A percentile compares a stretch with the other conserved stretches of the same genome.
Conservation (phyloP, 1,139 yeast species). For the Hansenula lynferdii region DNA sequence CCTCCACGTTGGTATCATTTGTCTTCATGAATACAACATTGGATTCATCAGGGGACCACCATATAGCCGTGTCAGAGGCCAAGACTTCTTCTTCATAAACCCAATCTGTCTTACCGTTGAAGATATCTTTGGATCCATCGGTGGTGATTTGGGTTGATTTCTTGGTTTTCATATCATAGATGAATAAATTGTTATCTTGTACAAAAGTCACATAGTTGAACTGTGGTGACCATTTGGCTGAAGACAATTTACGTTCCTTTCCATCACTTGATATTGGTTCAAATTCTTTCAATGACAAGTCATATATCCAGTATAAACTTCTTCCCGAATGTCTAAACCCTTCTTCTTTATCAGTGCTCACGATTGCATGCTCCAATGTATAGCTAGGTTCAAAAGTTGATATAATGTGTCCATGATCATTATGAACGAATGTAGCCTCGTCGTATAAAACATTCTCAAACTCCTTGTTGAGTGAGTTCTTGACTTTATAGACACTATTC, state of each 20-base stretch:
- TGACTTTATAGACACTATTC: conserved; percentile 12
- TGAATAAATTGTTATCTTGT: conserved; percentile 60
- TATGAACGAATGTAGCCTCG: conserved; percentile 19
- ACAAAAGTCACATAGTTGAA: conserved; percentile 68
- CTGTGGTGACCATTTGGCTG: conserved; percentile 73
- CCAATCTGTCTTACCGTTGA: conserved; percentile 95
- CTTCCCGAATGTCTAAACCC: conserved; percentile 77
- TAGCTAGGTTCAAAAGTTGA: conserved; percentile 22
- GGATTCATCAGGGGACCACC: conserved; percentile 85
- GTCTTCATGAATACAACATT: conserved; percentile 59
- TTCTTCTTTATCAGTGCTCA: conserved; percentile 30
- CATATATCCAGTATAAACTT: conserved; percentile 62
- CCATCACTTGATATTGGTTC: conserved; percentile 35
- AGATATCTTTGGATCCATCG: conserved; percentile 63
- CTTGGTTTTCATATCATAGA: conserved; percentile 38
- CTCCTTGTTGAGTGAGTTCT: conserved; percentile 23
- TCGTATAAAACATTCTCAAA: conserved; percentile 15
- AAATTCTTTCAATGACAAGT: conserved; percentile 32
- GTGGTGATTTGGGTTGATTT: conserved; percentile 49
- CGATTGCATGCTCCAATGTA: conserved; percentile 24
- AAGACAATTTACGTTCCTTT: conserved; percentile 30
- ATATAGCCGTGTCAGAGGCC: conserved; percentile 56
- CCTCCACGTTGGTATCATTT: conserved; percentile 68
- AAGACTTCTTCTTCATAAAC: conserved; percentile 93
- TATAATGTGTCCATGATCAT: conserved; percentile 19